phyloP scores from a whole-genome alignment of 805 yeast species.

The Metschnikowia kunwiensis region DNA sequence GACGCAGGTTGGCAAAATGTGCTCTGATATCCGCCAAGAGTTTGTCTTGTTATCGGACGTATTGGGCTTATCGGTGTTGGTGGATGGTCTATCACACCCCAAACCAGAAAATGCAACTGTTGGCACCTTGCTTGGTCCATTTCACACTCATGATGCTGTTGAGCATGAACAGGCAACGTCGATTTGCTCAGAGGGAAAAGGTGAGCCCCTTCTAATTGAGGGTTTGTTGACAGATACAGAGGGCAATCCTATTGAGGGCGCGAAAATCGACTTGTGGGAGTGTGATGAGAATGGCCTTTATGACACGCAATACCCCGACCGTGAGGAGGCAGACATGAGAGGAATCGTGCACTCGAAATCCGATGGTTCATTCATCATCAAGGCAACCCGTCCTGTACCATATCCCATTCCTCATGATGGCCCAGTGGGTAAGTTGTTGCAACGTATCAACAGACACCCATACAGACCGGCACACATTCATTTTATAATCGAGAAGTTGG shows the following conservation, averaged over 20 bases:
- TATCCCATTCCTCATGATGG: conserved; percentile 11
- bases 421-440: conserved; percentile 7
- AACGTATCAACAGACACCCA: conserved; percentile 7
- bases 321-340: conserved; percentile 22
- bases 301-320: conserved; percentile 22
- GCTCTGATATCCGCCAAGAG: conserved; percentile 22
- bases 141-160: conserved; percentile 24
- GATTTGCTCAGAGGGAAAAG: conserved; percentile 20
- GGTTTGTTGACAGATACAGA: conserved; percentile 18
- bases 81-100: conserved; percentile 22
- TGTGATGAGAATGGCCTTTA: conserved; percentile 23
- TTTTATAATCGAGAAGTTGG: conserved; percentile 21
- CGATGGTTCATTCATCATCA: conserved; percentile 14
- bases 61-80: conserved; percentile 21
- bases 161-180: conserved; percentile 17
- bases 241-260: conserved; percentile 19
- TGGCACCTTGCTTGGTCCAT: conserved; percentile 24
- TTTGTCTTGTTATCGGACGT: conserved; percentile 21
- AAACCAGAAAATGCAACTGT: conserved; percentile 22
- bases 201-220: conserved; percentile 23
- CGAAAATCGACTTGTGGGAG: conserved; percentile 22
- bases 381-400: conserved; percentile 9
- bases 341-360: conserved; percentile 17
- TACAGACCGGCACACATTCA: conserved; percentile 19
- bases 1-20: conserved; percentile 20